Evolutionary conservation across 768 basidiomycete genomes (phyloP), one percentile per base, ranked within the genome.

Genomic region (Dictyophora rubrovolvata): DNA sequence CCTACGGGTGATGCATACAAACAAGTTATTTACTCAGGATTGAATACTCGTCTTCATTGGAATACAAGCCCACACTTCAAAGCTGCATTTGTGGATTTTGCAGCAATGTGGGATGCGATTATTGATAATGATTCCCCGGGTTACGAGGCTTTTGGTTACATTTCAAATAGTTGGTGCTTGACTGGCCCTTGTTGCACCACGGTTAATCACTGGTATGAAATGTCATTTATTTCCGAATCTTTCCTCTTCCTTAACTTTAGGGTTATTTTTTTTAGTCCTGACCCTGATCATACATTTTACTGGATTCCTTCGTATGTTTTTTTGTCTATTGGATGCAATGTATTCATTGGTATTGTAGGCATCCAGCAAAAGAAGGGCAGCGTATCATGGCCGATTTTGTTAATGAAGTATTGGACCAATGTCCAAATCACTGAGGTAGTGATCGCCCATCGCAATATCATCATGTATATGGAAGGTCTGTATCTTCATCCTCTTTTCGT

Each of bases 341-440:
- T 12, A 11, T 12, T 16, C 50, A 16, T 54, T 9, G 20, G 5
- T 2, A 33, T 49, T 7, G 22, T 59, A 79, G 79, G 5, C 78
- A 81, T 61, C 81, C 79, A 2, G 78, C 77, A 17, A 76, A 73
- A 49, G 74, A 74, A 64, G 79, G 76, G 0, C 69, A 75, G 63
- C 71, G 74, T 48, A 77, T 81, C 54, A 80, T 81, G 79, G 79
- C 78, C 5, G 79, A 79, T 60, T 80, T 73, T 37, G 78, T 78
- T 0, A 64, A 66, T 22, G 71, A 75, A 54, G 77, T 77, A 0
- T 65, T 78, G 65, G 50, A 55, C 0, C 6, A 61, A 4, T 79
- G 78, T 54, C 8, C 10, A n/a, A 54, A 57, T 17, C 17, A 64
- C 8, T 51, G 50, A 51, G 4, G 28, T 7, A 28, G 28, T 28